A percentile compares a stretch with the other conserved stretches of the same genome.
phyloP scores from a whole-genome alignment of 164 flowering plant genomes.

The Magnolia sinica region DNA sequence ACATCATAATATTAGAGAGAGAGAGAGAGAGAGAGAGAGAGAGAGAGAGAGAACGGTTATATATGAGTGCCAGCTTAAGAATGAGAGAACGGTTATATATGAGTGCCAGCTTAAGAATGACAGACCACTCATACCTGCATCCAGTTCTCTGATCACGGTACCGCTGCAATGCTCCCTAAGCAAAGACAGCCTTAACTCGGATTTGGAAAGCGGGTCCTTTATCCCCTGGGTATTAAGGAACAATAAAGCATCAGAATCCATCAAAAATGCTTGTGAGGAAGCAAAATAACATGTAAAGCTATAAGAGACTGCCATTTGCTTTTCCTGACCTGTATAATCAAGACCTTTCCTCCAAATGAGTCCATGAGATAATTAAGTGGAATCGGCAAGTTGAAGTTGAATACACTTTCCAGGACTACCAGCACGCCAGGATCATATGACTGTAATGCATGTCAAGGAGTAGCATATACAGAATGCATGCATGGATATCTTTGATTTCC shows the following conservation, averaged over 20 bases:
- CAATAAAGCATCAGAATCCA: not conserved
- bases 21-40: no score
- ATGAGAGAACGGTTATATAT: not conserved
- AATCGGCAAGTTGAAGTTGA: constrained; percentile 64
- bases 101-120: not conserved
- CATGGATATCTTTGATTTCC: not conserved
- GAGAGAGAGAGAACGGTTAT: no score
- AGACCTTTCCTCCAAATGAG: constrained; percentile 48
- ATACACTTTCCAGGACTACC: constrained; percentile 65
- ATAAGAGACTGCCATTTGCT: not conserved
- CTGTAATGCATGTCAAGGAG: constrained; percentile 46
- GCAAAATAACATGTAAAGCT: not conserved
- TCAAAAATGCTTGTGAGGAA: not conserved
- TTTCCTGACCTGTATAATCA: constrained; percentile 66
- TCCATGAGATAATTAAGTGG: constrained; percentile 74
- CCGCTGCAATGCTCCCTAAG: constrained; percentile 55
- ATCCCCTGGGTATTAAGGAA: constrained; percentile 47
- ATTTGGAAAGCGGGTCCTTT: constrained; percentile 77
- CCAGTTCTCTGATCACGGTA: constrained; percentile 46
- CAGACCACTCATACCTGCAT: constrained; percentile 49
- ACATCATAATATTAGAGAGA: not conserved
- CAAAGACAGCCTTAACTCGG: constrained; percentile 48
- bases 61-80: not conserved
- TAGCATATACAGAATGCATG: not conserved
- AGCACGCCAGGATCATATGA: constrained; percentile 79